phyloP scores from a whole-genome alignment of 257 asterid species.

The Paraleonurus japonicus region DNA sequence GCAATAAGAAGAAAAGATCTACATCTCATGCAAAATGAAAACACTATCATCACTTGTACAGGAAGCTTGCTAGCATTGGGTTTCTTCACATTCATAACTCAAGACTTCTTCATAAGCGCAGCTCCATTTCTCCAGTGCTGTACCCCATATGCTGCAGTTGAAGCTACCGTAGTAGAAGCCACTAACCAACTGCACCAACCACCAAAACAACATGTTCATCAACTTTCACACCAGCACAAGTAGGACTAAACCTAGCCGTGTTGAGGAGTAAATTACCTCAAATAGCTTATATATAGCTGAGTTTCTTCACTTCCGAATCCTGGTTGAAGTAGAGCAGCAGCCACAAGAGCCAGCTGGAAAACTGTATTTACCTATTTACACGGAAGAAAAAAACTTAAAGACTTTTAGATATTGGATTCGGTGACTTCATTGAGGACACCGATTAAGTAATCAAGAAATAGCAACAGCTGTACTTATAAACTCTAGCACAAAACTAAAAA shows the following conservation, averaged over 20 bases:
- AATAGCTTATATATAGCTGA: constrained; percentile 47
- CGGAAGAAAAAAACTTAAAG: not conserved
- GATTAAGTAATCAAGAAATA: not conserved
- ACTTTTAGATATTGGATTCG: not conserved
- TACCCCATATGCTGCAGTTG: constrained; percentile 85
- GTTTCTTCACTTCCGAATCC: constrained; percentile 78
- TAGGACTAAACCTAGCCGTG: not conserved
- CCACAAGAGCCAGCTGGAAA: constrained; percentile 80
- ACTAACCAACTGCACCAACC: constrained; percentile 75
- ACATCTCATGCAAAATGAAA: not conserved
- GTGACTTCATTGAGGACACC: not conserved
- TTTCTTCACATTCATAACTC: constrained; percentile 10
- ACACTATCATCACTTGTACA: not conserved
- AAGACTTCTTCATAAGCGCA: constrained; percentile 17
- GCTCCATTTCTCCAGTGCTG: constrained; percentile 59
- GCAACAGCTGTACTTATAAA: not conserved
- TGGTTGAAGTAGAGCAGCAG: constrained; percentile 96
- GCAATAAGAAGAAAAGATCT: not conserved
- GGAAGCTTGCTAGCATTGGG: not conserved
- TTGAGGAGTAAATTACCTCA: constrained; percentile 49
- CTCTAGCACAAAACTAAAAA: not conserved
- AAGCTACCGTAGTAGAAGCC: constrained; percentile 72
- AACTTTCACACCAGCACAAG: not conserved
- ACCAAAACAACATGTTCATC: constrained; percentile 18
- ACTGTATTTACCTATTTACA: constrained; percentile 72